A percentile compares a stretch with the other conserved stretches of the same genome.
Conservation (phyloP, 345 rosid genomes). For the Cardamine occulta region DNA sequence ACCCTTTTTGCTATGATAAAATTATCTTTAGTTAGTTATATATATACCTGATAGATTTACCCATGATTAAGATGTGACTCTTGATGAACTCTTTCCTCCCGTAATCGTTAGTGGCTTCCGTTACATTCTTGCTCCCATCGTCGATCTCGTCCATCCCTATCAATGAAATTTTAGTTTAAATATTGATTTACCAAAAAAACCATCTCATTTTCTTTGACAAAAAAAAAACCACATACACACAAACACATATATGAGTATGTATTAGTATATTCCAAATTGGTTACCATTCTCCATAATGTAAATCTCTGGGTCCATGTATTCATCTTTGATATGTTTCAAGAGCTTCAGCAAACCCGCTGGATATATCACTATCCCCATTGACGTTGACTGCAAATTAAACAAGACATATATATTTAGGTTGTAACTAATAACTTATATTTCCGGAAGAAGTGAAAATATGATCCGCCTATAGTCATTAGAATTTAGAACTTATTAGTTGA, state of each 20-base stretch:
- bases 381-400: conserved; percentile 35
- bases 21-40: neutral
- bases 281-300: conserved; percentile 52
- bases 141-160: conserved; percentile 45
- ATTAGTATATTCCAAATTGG: neutral
- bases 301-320: conserved; percentile 46
- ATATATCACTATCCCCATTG: conserved; percentile 39
- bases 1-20: neutral
- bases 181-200: neutral
- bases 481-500: neutral
- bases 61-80: conserved; percentile 43
- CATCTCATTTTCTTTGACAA: neutral
- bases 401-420: conserved; percentile 1
- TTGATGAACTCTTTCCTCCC: conserved; percentile 45
- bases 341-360: conserved; percentile 33
- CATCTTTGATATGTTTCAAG: conserved; percentile 40
- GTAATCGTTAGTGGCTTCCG: conserved; percentile 30
- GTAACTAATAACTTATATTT: neutral
- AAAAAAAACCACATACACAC: neutral
- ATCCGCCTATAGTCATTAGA: neutral
- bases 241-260: neutral
- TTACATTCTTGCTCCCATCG: conserved; percentile 27
- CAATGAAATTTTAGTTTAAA: neutral
- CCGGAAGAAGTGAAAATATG: neutral
- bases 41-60: conserved; percentile 34